Conservation (phyloP, 139 green algal species). For the Auxenochlorella pyrenoidosa region DNA sequence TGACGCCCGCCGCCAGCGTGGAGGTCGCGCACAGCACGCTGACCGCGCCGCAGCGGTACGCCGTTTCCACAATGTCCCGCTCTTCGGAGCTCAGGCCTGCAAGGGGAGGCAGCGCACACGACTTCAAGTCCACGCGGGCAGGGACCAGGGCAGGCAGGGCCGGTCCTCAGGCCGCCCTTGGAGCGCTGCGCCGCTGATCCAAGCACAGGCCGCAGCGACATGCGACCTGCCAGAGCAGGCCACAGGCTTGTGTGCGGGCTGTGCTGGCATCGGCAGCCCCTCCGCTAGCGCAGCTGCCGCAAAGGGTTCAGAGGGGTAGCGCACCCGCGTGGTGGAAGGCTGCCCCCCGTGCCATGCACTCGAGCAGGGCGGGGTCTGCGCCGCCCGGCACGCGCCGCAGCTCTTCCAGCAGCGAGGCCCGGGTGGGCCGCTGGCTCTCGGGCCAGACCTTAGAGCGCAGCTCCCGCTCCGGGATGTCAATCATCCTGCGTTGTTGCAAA, state of each 20-base stretch:
- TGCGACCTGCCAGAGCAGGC: not conserved
- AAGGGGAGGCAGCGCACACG: not conserved
- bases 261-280: not conserved
- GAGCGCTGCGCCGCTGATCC: too few species aligned
- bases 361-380: slow-evolving; percentile 25
- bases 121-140: too few species aligned
- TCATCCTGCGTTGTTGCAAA: too few species aligned
- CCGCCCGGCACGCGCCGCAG: slow-evolving; percentile 39
- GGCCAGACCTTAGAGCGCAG: not conserved
- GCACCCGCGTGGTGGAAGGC: slow-evolving; percentile 85
- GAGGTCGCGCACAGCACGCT: slow-evolving; percentile 92
- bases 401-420: slow-evolving; percentile 45
- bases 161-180: too few species aligned
- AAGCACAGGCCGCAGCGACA: too few species aligned
- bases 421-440: not conserved
- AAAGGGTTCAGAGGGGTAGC: not conserved
- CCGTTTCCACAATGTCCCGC: slow-evolving; percentile 81
- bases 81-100: slow-evolving; percentile 72
- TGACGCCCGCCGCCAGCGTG: slow-evolving; percentile 93
- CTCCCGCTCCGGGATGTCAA: slow-evolving; percentile 54
- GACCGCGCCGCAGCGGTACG: slow-evolving; percentile 78
- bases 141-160: too few species aligned
- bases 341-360: slow-evolving; percentile 61
- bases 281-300: too few species aligned
- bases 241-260: too few species aligned